Conservation (phyloP, 306 rosid genomes). For the Trifolium dubium region DNA sequence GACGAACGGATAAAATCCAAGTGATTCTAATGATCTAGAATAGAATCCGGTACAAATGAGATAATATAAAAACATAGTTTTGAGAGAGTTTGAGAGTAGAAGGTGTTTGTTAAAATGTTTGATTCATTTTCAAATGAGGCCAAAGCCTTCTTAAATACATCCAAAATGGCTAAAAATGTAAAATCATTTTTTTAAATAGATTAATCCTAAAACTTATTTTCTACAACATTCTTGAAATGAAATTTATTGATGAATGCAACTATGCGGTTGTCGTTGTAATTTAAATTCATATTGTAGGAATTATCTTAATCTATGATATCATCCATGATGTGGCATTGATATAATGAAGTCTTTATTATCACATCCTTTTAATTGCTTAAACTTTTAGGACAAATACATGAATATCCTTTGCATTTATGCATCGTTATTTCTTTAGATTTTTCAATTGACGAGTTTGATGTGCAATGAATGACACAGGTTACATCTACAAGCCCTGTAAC, state of each 20-base stretch:
- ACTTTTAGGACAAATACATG: not conserved
- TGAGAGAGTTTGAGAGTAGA: no score
- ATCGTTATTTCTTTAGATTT: not conserved
- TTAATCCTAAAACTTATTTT: no score
- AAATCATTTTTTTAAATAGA: no score
- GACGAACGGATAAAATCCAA: no score
- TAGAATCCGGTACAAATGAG: no score
- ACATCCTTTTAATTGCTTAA: not conserved
- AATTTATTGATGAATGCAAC: not conserved
- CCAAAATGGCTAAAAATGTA: no score
- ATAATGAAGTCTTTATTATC: not conserved
- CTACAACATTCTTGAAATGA: no score
- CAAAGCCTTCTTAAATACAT: no score
- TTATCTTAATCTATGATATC: not conserved
- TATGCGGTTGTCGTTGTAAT: not conserved
- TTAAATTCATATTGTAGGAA: not conserved
- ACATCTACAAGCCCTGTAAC: conserved; percentile 2
- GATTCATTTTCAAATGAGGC: no score
- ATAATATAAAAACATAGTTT: no score
- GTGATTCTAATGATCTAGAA: no score
- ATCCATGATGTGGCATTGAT: not conserved
- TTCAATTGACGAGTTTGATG: conserved; percentile 10
- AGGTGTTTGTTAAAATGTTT: no score
- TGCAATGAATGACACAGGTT: conserved; percentile 29
- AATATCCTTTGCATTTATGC: conserved; percentile 13